Evolutionary conservation across 192 early-diverging fungal species (phyloP).

Genomic region (Neocallimastix lanati): DNA sequence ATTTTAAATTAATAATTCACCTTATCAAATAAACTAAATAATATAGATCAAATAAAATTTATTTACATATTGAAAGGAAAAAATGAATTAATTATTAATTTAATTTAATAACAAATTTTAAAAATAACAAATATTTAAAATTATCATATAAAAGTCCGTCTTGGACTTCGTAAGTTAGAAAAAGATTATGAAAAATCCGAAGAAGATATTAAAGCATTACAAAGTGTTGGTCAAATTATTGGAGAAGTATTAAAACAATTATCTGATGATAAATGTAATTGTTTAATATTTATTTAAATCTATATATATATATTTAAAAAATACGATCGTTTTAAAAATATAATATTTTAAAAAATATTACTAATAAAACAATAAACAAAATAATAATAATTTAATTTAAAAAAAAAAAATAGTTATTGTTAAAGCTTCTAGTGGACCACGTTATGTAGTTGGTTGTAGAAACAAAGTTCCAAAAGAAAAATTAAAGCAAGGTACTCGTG

Average conservation of each 20-base stretch:
- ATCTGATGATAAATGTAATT: slow-evolving; percentile 82
- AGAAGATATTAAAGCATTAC: slow-evolving; percentile 92
- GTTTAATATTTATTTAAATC: background rate
- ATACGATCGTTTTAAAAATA: no score
- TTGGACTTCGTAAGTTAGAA: slow-evolving; percentile 68
- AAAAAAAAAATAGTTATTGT: slow-evolving; percentile 60
- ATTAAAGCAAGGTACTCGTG: slow-evolving; percentile 87
- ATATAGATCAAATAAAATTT: no score
- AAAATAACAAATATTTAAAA: background rate
- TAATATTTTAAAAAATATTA: no score
- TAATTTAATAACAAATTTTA: no score
- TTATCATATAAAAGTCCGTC: slow-evolving; percentile 39
- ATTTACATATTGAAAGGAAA: no score
- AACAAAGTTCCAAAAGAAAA: slow-evolving; percentile 87
- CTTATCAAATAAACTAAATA: no score
- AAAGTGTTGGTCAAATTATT: slow-evolving; percentile 98
- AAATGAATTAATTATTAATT: no score
- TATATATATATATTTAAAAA: no score
- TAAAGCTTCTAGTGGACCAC: slow-evolving; percentile 87
- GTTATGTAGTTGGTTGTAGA: slow-evolving; percentile 97
- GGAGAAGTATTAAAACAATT: slow-evolving; percentile 96
- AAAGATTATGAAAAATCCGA: slow-evolving; percentile 89
- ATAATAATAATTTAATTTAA: no score
- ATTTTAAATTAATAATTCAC: no score
- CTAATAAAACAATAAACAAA: no score